A percentile compares a stretch with the other conserved stretches of the same genome.
These are phyloP conservation scores for Hericium erinaceus DNA, from an alignment of 768 basidiomycete genomes.

Conservation along the genomic window DNA sequence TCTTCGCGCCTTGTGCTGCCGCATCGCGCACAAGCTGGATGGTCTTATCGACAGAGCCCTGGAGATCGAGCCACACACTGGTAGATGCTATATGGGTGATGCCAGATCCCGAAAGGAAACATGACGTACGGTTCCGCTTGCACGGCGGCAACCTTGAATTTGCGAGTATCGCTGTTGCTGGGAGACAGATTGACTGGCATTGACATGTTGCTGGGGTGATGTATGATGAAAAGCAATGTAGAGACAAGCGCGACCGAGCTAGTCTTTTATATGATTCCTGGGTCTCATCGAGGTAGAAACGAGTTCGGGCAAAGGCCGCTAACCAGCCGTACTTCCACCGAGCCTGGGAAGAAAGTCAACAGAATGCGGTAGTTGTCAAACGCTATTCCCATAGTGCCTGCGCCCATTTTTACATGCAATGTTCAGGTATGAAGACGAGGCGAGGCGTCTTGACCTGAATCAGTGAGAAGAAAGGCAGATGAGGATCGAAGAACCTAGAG, in stretches of 20 bases:
- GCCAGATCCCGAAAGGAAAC: background rate
- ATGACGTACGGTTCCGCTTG: background rate
- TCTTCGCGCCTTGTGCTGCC: background rate
- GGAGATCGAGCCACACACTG: background rate
- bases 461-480: too few relatives aligned
- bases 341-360: background rate
- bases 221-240: background rate
- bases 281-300: background rate
- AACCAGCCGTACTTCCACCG: background rate
- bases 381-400: too few relatives aligned
- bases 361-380: too few relatives aligned
- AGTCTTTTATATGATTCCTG: background rate
- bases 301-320: too few relatives aligned
- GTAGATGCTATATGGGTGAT: background rate
- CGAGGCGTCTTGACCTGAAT: too few relatives aligned
- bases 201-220: background rate
- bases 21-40: background rate
- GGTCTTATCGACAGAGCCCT: background rate
- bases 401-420: too few relatives aligned
- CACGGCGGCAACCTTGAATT: background rate
- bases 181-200: background rate
- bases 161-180: background rate
- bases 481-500: too few relatives aligned
- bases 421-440: too few relatives aligned
- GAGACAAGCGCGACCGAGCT: background rate